Evolutionary conservation across 805 yeast species (phyloP), one percentile per base, ranked within the genome.

Genomic region (Suhomyces xylopsoci): DNA sequence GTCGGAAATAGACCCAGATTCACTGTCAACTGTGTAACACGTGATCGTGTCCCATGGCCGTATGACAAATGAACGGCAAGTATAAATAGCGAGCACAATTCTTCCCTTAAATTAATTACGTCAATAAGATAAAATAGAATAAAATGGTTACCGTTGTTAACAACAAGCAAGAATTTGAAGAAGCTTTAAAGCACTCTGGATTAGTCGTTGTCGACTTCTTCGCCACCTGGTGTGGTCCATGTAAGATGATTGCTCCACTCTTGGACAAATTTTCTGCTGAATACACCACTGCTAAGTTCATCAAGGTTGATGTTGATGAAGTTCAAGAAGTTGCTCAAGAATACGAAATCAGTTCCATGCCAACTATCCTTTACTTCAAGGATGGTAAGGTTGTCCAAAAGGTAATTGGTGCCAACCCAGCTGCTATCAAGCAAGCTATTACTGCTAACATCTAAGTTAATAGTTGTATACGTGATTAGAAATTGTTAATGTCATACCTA

Each of bases 211-310:
- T 94, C 62, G 98, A 94, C 79, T 94, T 93, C 79, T 92, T 83
- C 68, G 98, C 98, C 64, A 84, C 92, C 56, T 94, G 98, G 97
- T 93, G 99, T 76, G 97, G 97, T 62, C 98, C 99, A 57, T 93
- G 99, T 81, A 94, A 93, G 82, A 89, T 89, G 84, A 87, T 94
- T 74, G 92, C 97, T 51, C 99, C 99, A 63, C 77, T 90, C 77
- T 77, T 93, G 62, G 96, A 92, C 68, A 87, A 87, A 71, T 86
- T 92, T 66, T 77, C 91, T 43, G 70, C 73, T 46, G 82, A 85
- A 70, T 85, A 85, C 82, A 58, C 84, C 26, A 73, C 77, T 51
- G 90, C 87, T 62, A 81, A 79, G 62, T 93, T 94, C 81, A 80
- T 81, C 82, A 91, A 93, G 81, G 84, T 94, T 51, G 98, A 93